phyloP scores from a whole-genome alignment of 257 asterid species.

The Jacaranda mimosifolia region DNA sequence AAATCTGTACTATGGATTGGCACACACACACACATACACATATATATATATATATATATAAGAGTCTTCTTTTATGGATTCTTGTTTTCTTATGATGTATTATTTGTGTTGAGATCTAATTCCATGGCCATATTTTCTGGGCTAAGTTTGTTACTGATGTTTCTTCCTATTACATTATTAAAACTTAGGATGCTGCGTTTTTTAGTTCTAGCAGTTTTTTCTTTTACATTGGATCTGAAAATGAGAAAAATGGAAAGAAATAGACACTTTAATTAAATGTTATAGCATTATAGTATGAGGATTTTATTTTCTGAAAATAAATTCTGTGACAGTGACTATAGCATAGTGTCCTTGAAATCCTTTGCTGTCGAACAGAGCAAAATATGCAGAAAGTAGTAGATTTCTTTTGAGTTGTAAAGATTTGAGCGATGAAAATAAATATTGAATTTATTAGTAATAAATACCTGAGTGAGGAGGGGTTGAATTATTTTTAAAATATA shows the following conservation, averaged over 20 bases:
- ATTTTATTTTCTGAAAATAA: no score
- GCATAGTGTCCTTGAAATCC: background rate
- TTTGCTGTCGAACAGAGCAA: background rate
- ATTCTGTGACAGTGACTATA: no score
- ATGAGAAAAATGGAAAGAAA: no score
- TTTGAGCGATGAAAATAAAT: background rate
- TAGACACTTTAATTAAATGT: no score
- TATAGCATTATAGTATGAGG: no score
- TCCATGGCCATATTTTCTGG: background rate
- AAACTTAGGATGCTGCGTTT: no score
- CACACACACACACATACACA: no score
- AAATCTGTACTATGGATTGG: constrained; percentile 26
- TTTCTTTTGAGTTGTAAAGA: background rate
- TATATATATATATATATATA: no score
- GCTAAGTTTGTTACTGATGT: background rate
- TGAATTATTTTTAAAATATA: no score
- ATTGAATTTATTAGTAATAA: constrained; percentile 21
- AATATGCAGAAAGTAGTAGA: background rate
- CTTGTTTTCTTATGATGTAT: background rate
- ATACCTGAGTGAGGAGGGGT: background rate
- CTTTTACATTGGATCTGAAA: no score
- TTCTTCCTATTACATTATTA: background rate
- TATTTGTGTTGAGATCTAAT: background rate
- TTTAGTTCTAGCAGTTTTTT: no score
- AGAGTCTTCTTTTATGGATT: constrained; percentile 1